A percentile compares a stretch with the other conserved stretches of the same genome.
phyloP scores from a whole-genome alignment of 768 basidiomycete genomes.

The Boletus huronensis region DNA sequence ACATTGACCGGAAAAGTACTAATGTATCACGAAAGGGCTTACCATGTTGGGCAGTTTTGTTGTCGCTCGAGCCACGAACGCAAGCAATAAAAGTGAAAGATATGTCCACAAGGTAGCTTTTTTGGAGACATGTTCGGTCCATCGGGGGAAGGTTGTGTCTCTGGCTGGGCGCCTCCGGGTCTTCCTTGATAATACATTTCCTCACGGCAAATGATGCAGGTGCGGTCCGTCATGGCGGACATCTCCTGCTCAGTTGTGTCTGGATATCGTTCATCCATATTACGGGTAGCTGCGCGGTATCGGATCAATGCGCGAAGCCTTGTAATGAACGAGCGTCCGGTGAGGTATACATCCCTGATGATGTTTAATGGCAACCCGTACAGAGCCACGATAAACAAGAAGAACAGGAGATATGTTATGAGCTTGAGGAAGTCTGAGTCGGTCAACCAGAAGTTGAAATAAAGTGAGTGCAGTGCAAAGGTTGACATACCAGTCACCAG shows the following conservation, averaged over 20 bases:
- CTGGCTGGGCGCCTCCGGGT: slow-evolving; percentile 23
- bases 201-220: slow-evolving; percentile 97
- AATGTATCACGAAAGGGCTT: slow-evolving; percentile 25
- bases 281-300: slow-evolving; percentile 90
- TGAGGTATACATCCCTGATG: slow-evolving; percentile 94
- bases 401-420: slow-evolving; percentile 89
- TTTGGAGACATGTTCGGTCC: slow-evolving; percentile 96
- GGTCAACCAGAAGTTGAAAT: slow-evolving; percentile 6
- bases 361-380: slow-evolving; percentile 97
- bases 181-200: slow-evolving; percentile 65
- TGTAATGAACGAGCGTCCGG: slow-evolving; percentile 86
- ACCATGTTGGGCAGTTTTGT: slow-evolving; percentile 99
- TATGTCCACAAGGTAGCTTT: slow-evolving; percentile 93
- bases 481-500: slow-evolving; percentile 70
- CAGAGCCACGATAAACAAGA: slow-evolving; percentile 88
- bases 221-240: slow-evolving; percentile 75
- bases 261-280: slow-evolving; percentile 96
- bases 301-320: slow-evolving; percentile 85
- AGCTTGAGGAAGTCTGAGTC: slow-evolving; percentile 86
- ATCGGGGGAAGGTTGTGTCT: slow-evolving; percentile 36
- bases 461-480: neutral
- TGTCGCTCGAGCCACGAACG: slow-evolving; percentile 97
- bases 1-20: slow-evolving; percentile 2
- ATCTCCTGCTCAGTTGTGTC: slow-evolving; percentile 88
- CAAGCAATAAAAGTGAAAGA: slow-evolving; percentile 97